A percentile compares a stretch with the other conserved stretches of the same genome.
Conservation (phyloP, 2,329 filamentous ascomycete species). For the Trichoderma breve region DNA sequence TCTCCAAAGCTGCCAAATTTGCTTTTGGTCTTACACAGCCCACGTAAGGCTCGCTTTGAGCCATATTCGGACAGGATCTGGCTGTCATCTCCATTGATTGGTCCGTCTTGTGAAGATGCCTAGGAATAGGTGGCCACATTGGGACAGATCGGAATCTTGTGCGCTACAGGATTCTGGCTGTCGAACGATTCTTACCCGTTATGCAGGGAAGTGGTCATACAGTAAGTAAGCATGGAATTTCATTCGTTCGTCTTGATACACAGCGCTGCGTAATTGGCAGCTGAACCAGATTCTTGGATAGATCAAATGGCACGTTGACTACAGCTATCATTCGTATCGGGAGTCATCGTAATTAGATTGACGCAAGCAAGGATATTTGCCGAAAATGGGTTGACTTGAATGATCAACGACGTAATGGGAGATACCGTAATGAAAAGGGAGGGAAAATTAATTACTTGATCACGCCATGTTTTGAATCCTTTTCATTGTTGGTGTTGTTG, state of each 20-base stretch:
- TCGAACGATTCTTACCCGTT: background rate
- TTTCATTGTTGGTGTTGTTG: background rate
- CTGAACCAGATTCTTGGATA: background rate
- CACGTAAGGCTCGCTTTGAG: background rate
- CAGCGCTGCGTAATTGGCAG: background rate
- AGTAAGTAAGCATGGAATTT: background rate
- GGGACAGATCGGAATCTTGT: background rate
- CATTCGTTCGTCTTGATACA: background rate
- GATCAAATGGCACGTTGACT: background rate
- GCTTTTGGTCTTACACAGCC: background rate
- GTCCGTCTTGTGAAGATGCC: background rate
- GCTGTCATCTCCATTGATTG: background rate
- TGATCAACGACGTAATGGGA: background rate
- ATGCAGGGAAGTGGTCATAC: background rate
- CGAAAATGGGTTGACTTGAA: background rate
- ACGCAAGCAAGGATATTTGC: background rate
- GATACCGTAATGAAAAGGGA: background rate
- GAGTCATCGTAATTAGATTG: background rate
- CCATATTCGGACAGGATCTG: background rate
- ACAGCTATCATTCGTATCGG: background rate
- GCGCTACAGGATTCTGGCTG: background rate
- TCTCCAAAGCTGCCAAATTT: background rate
- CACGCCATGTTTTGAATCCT: background rate
- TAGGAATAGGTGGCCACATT: background rate
- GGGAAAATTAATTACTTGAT: fast-evolving